Evolutionary conservation across 176 grass and related monocot genomes (phyloP), one percentile per base, ranked within the genome.

Genomic region (Paspalum vaginatum): DNA sequence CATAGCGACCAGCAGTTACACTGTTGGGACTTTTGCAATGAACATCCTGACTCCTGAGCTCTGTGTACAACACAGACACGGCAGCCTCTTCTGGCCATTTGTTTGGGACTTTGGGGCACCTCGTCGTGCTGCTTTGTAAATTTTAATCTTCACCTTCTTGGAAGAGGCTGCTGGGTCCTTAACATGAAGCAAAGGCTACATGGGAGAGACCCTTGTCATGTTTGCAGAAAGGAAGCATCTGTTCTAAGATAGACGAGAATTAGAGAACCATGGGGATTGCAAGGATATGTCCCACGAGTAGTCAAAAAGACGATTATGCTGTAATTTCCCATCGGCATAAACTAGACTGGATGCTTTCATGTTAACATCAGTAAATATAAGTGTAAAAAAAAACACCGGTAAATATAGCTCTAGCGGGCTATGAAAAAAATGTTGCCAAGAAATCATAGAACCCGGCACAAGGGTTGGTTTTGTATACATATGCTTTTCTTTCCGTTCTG

Each of bases 101-200:
- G 85, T 32, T 97, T 0, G 85, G 79, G n/a, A n/a, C n/a, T n/a
- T n/a, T n/a, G n/a, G 21, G 89, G 89, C 61, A 94, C 87, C n/a
- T n/a, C n/a, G n/a, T n/a, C n/a, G n/a, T n/a, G n/a, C n/a, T n/a
- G n/a, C n/a, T n/a, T n/a, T n/a, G n/a, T n/a, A n/a, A n/a, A n/a
- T 97, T 38, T 8, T 92, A 39, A 83, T 94, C 63, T 65, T 85
- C n/a, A n/a, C n/a, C n/a, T n/a, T n/a, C n/a, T n/a, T n/a, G n/a
- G n/a, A n/a, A n/a, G n/a, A n/a, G n/a, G n/a, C n/a, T n/a, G n/a
- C 83, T 97, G 22, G 95, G 89, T 54, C 87, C 89, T 52, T 97
- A 92, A 83, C 42, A 56, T 16, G 6, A 53, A 40, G 49, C 32
- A 49, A 43, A 76, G 6, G 17, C 68, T 44, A 20, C 2, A 58